A percentile compares a stretch with the other conserved stretches of the same genome.
phyloP scores from a whole-genome alignment of 345 rosid genomes.

The Excoecaria agallocha region DNA sequence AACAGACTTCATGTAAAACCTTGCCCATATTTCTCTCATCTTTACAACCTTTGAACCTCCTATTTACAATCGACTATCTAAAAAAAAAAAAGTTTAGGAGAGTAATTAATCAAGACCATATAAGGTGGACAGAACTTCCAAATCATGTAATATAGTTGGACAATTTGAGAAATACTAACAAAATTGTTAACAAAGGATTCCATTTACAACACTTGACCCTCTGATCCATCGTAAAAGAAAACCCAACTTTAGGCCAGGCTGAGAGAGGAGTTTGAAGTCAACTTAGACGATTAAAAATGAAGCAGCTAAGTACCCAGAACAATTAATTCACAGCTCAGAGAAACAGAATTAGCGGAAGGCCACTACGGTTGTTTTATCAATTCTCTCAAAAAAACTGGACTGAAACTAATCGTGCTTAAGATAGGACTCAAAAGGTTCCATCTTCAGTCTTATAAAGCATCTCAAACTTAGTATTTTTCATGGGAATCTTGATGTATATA shows the following conservation, averaged over 20 bases:
- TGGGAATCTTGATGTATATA: not conserved
- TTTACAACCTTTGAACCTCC: not conserved
- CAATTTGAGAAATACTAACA: not conserved
- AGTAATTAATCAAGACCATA: not conserved
- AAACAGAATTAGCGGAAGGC: not conserved
- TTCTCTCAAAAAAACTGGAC: not conserved
- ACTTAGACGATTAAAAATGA: not conserved
- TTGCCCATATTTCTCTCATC: not conserved
- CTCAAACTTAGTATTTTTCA: not conserved
- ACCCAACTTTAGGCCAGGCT: not conserved
- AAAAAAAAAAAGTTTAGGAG: no score
- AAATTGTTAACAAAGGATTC: not conserved
- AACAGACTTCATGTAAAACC: not conserved
- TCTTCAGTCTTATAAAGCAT: not conserved
- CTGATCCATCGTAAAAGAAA: not conserved
- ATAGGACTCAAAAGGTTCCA: no score
- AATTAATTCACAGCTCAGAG: not conserved
- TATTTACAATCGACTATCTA: no score
- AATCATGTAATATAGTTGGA: no score
- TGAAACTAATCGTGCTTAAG: not conserved
- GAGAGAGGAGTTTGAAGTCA: not conserved
- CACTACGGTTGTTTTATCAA: not conserved
- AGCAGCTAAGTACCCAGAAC: not conserved
- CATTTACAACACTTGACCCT: constrained; percentile 1
- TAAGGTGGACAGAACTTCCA: not conserved